Evolutionary conservation across 2,329 filamentous ascomycete species (phyloP), one percentile per base, ranked within the genome.

Genomic region (Berkeleyomyces rouxiae): DNA sequence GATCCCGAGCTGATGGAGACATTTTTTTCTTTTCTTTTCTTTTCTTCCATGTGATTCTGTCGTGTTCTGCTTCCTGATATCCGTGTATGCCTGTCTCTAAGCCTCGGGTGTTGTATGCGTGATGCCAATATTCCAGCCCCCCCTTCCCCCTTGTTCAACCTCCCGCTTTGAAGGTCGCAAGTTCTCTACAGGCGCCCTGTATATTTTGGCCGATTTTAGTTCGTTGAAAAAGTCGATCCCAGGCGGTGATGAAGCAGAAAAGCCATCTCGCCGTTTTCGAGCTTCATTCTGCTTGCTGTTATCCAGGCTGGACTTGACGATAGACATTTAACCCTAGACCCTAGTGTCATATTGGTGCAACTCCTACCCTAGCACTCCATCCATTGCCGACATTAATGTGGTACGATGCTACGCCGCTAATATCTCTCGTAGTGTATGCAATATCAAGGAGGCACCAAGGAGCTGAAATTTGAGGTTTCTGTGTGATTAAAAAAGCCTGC

Each of bases 1-100:
- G 43, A 64, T 62, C 63, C 60, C 63, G 55, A 55, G 62, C 51
- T 47, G 46, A 64, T 64, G 63, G 63, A 64, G 55, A 64, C 63
- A 64, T 64, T 62, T 59, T 23, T 40, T 49, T 59, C 10, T 44
- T 57, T 58, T 10, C 4, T 23, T 37, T 37, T n/a, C 46, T 11
- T 62, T 37, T 43, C 5, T 3, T 43, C 9, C 37, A 31, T 33
- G 43, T 46, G n/a, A 46, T 57, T 62, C n/a, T 51, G 13, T 40
- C 5, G 11, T 37, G 23, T 23, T 23, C 23, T 23, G 23, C 23
- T 23, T 23, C 23, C 23, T 23, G 23, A 23, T 23, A 23, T 23
- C 23, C 23, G 23, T 23, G 23, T 1, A 23, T 23, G 23, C 23
- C 23, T 23, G 23, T 23, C 23, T 23, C 23, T 23, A 23, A 23